phyloP scores from a whole-genome alignment of 441 rosid genomes.

The Jatropha multifida region DNA sequence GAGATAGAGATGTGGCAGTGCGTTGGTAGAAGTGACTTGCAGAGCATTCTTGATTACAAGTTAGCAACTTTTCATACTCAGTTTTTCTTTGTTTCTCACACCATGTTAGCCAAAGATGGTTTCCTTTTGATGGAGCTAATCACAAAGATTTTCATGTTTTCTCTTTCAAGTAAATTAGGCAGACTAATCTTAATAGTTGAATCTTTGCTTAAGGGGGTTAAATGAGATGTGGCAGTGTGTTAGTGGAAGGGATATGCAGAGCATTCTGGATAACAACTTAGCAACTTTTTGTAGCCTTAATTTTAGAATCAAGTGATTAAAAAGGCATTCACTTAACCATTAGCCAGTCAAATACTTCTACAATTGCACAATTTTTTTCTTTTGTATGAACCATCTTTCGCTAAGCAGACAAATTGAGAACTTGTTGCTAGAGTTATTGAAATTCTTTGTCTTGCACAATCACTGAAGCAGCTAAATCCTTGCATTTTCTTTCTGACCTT shows the following conservation, averaged over 20 bases:
- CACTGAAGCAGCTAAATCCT: no score
- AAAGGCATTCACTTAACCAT: not conserved
- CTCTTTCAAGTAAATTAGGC: not conserved
- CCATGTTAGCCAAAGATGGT: not conserved
- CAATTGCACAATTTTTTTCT: not conserved
- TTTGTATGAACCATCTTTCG: no score
- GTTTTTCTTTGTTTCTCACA: not conserved
- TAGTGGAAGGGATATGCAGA: not conserved
- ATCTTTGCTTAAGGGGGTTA: not conserved
- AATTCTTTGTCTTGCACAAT: no score
- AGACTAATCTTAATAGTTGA: not conserved
- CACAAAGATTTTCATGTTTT: not conserved
- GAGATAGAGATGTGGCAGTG: not conserved
- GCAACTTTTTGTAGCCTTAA: not conserved
- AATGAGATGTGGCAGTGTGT: not conserved
- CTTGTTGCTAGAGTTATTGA: no score
- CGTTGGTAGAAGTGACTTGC: not conserved
- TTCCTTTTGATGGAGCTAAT: not conserved
- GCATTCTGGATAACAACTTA: not conserved
- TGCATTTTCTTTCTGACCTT: no score
- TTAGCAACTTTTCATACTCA: not conserved
- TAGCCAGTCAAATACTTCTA: not conserved
- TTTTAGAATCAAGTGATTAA: not conserved
- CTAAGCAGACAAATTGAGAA: no score
- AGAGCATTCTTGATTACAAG: not conserved